Evolutionary conservation across 2,329 filamentous ascomycete species (phyloP).

Genomic region (Laburnicola sp.): DNA sequence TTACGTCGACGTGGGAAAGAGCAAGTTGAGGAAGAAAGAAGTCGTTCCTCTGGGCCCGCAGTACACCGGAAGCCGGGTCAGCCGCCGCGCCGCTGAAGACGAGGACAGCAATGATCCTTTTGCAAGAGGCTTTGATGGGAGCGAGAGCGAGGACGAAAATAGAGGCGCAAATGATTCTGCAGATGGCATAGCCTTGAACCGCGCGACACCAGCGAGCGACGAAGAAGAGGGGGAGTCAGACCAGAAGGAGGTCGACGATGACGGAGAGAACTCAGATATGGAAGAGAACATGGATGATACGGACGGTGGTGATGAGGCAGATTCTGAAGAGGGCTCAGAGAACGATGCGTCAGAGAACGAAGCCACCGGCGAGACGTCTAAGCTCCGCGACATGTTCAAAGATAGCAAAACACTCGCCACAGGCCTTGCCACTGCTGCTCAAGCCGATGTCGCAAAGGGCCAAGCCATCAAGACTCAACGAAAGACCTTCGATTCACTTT

Average conservation of each 20-base stretch:
- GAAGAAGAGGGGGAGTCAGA: conserved; percentile 53
- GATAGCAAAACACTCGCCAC: conserved; percentile 65
- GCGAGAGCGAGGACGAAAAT: conserved; percentile 8
- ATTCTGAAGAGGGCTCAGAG: too few relatives aligned
- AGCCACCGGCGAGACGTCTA: conserved; percentile 49
- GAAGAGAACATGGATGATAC: conserved; percentile 45
- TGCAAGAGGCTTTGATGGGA: conserved; percentile 49
- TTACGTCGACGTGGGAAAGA: conserved; percentile 82
- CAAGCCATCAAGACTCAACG: conserved; percentile 83
- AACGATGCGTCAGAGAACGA: conserved; percentile 23
- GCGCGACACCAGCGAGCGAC: conserved; percentile 53
- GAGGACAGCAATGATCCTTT: conserved; percentile 60
- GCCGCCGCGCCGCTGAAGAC: conserved; percentile 63
- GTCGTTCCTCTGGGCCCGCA: conserved; percentile 71
- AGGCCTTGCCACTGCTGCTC: conserved; percentile 67
- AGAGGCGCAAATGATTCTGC: conserved; percentile 49
- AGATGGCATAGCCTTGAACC: conserved; percentile 47
- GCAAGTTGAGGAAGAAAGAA: conserved; percentile 76
- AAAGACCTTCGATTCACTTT: conserved; percentile 80
- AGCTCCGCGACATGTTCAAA: conserved; percentile 70
- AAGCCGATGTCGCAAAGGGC: conserved; percentile 82
- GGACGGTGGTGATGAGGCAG: too few relatives aligned
- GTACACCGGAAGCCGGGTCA: conserved; percentile 78
- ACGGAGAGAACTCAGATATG: conserved; percentile 49
- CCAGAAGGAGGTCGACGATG: conserved; percentile 49